Evolutionary conservation across 2,329 filamentous ascomycete genomes (phyloP).

Genomic region (Colletotrichum gigasporum): DNA sequence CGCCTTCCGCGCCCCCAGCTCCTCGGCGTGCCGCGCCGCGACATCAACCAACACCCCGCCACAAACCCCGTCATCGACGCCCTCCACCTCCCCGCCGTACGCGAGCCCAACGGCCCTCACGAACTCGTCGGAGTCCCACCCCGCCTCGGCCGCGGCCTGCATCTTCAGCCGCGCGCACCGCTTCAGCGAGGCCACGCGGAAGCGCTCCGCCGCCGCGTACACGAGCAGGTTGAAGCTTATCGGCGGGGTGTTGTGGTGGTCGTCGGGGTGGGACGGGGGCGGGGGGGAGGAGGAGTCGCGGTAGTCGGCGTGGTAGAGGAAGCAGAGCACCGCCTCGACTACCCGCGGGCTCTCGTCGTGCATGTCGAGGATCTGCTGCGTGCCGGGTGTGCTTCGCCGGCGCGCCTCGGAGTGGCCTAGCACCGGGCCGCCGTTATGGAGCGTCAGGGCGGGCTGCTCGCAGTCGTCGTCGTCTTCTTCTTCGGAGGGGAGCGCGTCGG

Average conservation of each 20-base stretch:
- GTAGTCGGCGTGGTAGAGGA: constrained; percentile 2
- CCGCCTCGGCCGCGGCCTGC: background rate
- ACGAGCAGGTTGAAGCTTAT: background rate
- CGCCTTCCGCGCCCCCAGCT: background rate
- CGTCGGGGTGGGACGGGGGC: too few species aligned
- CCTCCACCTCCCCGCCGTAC: background rate
- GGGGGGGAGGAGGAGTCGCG: background rate
- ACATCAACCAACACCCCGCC: background rate
- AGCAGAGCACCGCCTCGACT: background rate
- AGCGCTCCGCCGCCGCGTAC: background rate
- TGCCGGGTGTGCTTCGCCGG: background rate
- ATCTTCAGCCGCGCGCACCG: background rate
- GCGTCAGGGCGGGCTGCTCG: background rate
- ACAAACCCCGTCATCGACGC: background rate
- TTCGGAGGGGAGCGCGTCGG: background rate
- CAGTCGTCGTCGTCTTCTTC: background rate
- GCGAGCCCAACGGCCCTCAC: background rate
- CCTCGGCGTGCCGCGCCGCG: background rate
- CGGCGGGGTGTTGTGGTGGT: too few species aligned
- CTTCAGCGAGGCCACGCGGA: background rate
- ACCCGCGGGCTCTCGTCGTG: background rate
- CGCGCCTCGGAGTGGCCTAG: background rate
- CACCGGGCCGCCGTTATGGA: background rate
- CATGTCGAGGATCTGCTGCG: background rate
- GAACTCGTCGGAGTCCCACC: background rate